Conservation (phyloP, 495 filamentous ascomycete genomes). For the Aspergillus incahuasiensis region DNA sequence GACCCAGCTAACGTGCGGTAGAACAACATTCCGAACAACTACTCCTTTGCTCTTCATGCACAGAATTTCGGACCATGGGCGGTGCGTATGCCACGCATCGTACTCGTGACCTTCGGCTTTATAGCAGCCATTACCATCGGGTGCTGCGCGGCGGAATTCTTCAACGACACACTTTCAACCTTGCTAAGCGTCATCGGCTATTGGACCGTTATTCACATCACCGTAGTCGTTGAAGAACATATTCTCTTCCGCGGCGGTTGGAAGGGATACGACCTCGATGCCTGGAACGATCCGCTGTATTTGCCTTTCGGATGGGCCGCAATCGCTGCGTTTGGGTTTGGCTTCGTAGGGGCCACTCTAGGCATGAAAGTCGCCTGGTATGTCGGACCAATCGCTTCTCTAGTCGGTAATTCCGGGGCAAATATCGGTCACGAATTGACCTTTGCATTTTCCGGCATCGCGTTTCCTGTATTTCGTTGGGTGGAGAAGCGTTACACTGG, state of each 20-base stretch:
- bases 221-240: slow-evolving; percentile 62
- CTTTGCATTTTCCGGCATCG: slow-evolving; percentile 22
- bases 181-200: slow-evolving; percentile 45
- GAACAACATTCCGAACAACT: slow-evolving; percentile 31
- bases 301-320: slow-evolving; percentile 65
- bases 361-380: slow-evolving; percentile 72
- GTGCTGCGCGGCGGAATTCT: slow-evolving; percentile 24
- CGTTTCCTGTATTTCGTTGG: slow-evolving; percentile 21
- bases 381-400: slow-evolving; percentile 57
- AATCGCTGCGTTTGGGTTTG: slow-evolving; percentile 55
- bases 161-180: slow-evolving; percentile 22
- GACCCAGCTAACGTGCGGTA: background rate
- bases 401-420: slow-evolving; percentile 54
- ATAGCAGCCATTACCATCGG: slow-evolving; percentile 21
- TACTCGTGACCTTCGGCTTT: slow-evolving; percentile 24
- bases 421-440: slow-evolving; percentile 68
- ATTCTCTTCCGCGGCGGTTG: slow-evolving; percentile 62
- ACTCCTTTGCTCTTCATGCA: slow-evolving; percentile 26
- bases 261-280: slow-evolving; percentile 50
- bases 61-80: slow-evolving; percentile 35
- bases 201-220: slow-evolving; percentile 72
- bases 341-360: slow-evolving; percentile 60
- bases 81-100: slow-evolving; percentile 28
- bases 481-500: slow-evolving; percentile 20
- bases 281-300: slow-evolving; percentile 46